phyloP scores from a whole-genome alignment of 1,284 basidiomycete genomes.

The Ustilago trichophora region DNA sequence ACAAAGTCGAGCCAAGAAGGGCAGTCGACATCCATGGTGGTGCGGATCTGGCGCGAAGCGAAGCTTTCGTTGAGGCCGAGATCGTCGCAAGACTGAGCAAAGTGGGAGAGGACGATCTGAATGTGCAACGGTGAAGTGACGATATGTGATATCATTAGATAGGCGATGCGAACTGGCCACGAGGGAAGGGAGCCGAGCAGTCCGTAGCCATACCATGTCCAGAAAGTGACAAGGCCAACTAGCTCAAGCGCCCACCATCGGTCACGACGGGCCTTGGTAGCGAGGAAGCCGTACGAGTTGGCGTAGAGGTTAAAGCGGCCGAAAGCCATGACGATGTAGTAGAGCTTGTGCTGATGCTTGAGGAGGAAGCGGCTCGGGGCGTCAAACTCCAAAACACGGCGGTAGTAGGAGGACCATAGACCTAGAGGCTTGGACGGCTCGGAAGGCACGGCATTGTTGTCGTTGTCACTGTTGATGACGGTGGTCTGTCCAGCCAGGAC shows the following conservation, averaged over 20 bases:
- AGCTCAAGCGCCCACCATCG: constrained; percentile 72
- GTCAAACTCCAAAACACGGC: constrained; percentile 85
- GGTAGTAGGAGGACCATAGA: constrained; percentile 94
- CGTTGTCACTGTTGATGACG: constrained; percentile 16
- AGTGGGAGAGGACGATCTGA: constrained; percentile 97
- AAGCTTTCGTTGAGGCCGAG: constrained; percentile 91
- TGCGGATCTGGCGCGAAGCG: constrained; percentile 89
- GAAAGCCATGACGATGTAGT: constrained; percentile 89
- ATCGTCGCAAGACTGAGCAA: constrained; percentile 92
- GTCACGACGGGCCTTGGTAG: constrained; percentile 69
- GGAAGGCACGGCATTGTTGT: background rate
- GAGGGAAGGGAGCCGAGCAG: constrained; percentile 75
- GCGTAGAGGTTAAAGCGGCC: constrained; percentile 96
- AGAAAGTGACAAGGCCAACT: constrained; percentile 76
- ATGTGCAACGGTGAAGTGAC: constrained; percentile 77
- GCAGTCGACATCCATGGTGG: constrained; percentile 94
- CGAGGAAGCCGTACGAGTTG: constrained; percentile 82
- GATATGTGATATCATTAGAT: constrained; percentile 80
- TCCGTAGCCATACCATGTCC: constrained; percentile 77
- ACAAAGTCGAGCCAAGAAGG: constrained; percentile 83
- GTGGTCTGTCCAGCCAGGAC: constrained; percentile 42
- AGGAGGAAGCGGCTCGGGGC: constrained; percentile 76
- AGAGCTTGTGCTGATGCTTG: constrained; percentile 86
- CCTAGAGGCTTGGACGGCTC: constrained; percentile 27
- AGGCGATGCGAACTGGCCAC: constrained; percentile 75